A percentile compares a stretch with the other conserved stretches of the same genome.
phyloP scores from a whole-genome alignment of 75 land plant species.

The Cunninghamia lanceolata region DNA sequence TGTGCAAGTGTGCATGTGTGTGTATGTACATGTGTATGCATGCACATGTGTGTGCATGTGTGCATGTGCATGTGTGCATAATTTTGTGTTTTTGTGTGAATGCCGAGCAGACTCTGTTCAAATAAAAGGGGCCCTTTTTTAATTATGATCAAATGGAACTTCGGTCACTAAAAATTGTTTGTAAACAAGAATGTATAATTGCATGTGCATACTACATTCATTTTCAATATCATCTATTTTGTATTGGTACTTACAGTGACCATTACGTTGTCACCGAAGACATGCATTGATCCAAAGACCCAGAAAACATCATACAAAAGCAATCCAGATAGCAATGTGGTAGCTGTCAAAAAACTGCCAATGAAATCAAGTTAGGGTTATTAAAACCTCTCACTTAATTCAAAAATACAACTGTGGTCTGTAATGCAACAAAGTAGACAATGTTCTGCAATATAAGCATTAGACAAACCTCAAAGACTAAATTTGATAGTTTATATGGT shows the following conservation, averaged over 20 bases:
- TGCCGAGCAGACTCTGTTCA: background rate
- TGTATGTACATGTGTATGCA: background rate
- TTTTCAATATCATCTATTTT: conserved; percentile 5
- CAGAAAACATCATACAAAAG: conserved; percentile 59
- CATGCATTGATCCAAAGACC: conserved; percentile 55
- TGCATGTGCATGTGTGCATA: no score
- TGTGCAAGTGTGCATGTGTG: no score
- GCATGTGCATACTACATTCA: background rate
- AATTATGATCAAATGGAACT: background rate
- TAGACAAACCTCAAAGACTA: background rate
- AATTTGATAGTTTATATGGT: background rate
- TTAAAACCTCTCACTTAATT: background rate
- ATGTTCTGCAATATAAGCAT: background rate
- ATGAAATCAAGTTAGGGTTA: conserved; percentile 1
- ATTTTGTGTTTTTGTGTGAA: background rate
- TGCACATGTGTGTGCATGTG: no score
- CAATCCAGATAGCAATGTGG: conserved; percentile 45
- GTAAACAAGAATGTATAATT: background rate
- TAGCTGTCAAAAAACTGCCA: conserved; percentile 49
- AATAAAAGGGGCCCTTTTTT: background rate
- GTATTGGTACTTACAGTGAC: conserved; percentile 34
- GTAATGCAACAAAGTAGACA: background rate
- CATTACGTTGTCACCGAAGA: conserved; percentile 61
- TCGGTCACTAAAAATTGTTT: background rate
- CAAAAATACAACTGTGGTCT: background rate